These are phyloP conservation scores for Fusarium poae DNA, from an alignment of 2,329 filamentous ascomycete species.

Conservation along the genomic window DNA sequence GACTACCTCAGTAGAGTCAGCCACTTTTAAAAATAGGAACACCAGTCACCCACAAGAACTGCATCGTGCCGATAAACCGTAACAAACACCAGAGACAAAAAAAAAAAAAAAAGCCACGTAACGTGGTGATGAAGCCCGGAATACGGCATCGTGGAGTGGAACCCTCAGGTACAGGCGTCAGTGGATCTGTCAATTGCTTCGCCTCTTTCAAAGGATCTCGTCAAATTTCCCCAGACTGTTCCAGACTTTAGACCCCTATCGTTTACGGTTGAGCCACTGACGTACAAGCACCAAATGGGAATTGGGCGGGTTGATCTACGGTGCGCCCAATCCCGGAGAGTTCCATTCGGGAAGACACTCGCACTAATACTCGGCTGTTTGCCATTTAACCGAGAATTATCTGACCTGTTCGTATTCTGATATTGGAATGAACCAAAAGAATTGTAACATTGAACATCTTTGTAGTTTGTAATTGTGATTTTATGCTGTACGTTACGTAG, in stretches of 20 bases:
- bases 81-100: neutral
- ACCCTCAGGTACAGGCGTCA: neutral
- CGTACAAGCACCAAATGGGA: neutral
- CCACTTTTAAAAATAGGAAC: neutral
- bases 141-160: slow-evolving; percentile 19
- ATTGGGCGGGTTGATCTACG: neutral
- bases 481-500: neutral
- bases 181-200: neutral
- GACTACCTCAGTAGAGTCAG: neutral
- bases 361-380: neutral
- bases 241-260: slow-evolving; percentile 6
- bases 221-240: neutral
- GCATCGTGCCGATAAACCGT: slow-evolving; percentile 15
- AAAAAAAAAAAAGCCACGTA: slow-evolving; percentile 12
- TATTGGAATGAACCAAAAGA: neutral
- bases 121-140: slow-evolving; percentile 7
- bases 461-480: neutral
- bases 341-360: neutral
- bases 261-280: slow-evolving; percentile 18
- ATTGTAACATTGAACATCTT: neutral
- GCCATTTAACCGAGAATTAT: slow-evolving; percentile 1
- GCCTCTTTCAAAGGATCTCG: slow-evolving; percentile 1
- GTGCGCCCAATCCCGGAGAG: slow-evolving; percentile 6
- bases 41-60: neutral
- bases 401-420: neutral